Evolutionary conservation across 2,329 filamentous ascomycete genomes (phyloP).

Genomic region (Xylaria sp.): DNA sequence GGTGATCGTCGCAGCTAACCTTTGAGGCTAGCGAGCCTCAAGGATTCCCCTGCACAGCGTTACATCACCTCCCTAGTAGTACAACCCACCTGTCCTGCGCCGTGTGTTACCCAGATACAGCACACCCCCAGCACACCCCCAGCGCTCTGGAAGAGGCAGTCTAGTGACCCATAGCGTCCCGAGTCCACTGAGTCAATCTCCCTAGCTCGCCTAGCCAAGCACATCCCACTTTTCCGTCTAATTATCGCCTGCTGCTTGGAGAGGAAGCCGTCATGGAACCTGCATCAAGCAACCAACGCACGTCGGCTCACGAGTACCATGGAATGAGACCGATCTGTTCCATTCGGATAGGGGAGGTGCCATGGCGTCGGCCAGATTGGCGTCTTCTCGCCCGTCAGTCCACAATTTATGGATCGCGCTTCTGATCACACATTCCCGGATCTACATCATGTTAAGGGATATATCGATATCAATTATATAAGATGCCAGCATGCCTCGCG

Average conservation of each 20-base stretch:
- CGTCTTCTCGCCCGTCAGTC: constrained; percentile 5
- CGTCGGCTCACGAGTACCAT: constrained; percentile 3
- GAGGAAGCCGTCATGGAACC: constrained; percentile 24
- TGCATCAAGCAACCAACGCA: constrained; percentile 11
- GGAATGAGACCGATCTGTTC: constrained; percentile 12
- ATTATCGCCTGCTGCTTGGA: constrained; percentile 13
- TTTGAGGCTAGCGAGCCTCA: constrained; percentile 29
- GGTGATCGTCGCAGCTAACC: constrained; percentile 28
- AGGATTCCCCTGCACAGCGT: constrained; percentile 23
- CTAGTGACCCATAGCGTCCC: constrained; percentile 3
- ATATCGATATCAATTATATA: constrained; percentile 23
- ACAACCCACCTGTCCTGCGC: too few relatives aligned
- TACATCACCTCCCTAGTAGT: too few relatives aligned
- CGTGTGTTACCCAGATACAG: not conserved
- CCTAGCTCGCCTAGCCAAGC: constrained; percentile 9
- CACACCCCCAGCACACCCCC: not conserved
- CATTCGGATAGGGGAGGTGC: constrained; percentile 15
- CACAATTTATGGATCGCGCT: constrained; percentile 4
- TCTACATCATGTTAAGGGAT: constrained; percentile 17
- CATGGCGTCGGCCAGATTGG: constrained; percentile 13
- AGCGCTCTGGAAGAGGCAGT: not conserved
- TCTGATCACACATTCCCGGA: constrained; percentile 25
- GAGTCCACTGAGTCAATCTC: constrained; percentile 3
- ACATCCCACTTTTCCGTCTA: constrained; percentile 16
- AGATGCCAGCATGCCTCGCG: constrained; percentile 23